Base-by-base conservation (phyloP, 2,329 filamentous ascomycete species). In the Hypoxylon sp. region DNA sequence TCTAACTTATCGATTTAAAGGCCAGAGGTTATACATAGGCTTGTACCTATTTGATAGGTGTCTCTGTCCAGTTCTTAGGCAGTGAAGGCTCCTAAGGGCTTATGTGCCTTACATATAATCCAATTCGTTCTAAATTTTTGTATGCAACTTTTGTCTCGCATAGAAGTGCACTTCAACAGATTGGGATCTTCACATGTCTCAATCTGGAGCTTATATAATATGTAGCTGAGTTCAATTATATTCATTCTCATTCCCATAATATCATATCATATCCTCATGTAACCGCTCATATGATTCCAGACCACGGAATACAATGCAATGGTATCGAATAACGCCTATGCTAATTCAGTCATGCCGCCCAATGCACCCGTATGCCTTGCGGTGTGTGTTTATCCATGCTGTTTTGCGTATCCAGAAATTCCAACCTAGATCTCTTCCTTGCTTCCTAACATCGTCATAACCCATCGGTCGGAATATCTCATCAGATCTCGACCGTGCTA, bases 241-340 rank as follows among this genome's bases (percentile, higher is more conserved):
- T 19, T 41, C 38, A 53, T 32, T 21, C 21, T 43, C 17, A 21
- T 43, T 43, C 56, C 53, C 38, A 43, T 43, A 17, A 21, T 21
- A 21, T 43, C 38, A 11, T 21, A 50, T 67, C 57, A 23, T 71
- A 57, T 62, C 13, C 51, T 61, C 64, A 59, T 70, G 19, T 58
- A 52, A 45, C 43, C 51, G 17, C 46, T 41, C 48, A n/a, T 19
- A 9, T 25, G n/a, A 53, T 43, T n/a, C 61, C 56, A 62, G 41
- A 60, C 17, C 41, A 19, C 30, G 11, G 66, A 70, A 62, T 43
- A 46, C 53, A 63, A 68, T 68, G 67, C 65, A 13, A 67, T 68
- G 68, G 61, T 71, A 71, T 69, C 60, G 28, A 61, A 62, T 32
- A 72, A 66, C 68, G 65, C 68, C 68, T 23, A 60, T 60, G 61